Base-by-base conservation (phyloP, 176 grass and related monocot genomes). In the Musa beccarii region DNA sequence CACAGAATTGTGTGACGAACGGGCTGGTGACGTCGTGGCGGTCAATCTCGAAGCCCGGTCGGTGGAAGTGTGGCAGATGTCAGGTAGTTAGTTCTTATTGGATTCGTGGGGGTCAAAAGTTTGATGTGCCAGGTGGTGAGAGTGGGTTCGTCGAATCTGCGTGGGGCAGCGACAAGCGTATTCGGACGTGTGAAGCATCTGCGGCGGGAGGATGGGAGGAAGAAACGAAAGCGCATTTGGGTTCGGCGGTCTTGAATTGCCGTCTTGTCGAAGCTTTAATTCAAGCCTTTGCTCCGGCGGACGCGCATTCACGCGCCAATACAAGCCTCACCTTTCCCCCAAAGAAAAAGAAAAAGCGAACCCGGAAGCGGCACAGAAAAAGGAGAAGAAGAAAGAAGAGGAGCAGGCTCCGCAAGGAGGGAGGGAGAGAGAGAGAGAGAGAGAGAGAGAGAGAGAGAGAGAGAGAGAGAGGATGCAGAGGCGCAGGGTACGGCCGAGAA, bases 401-500 rank as follows among this genome's bases (percentile, higher is more conserved):
- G 21, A n/a, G 9, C 17, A 61, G 57, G 20, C 17, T 6, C 34
- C 4, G 0, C 3, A 8, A 61, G 57, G 20, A 5, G 57, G 21
- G 56, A 28, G 26, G 2, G 26, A 28, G 26, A 28, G 26, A 28
- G 26, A 28, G 26, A 28, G 26, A 28, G 26, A 28, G 26, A 28
- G 57, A 62, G 56, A 28, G 26, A 28, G 26, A 28, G 26, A 28
- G 26, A 28, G 26, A 28, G 26, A 28, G 26, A 28, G 26, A 28
- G 26, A 28, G 26, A 22, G 22, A 22, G 22, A 22, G 22, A 22
- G 22, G 22, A 24, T n/a, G 16, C 73, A 24, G 73, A 13, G 25
- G 2, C 25, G 71, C 56, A 79, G 76, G 76, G 43, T 79, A 51
- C 74, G 49, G 71, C 23, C 71, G 52, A 76, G 72, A 17, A 70